phyloP scores from a whole-genome alignment of 2,329 filamentous ascomycete genomes.

The Xylariales sp. region DNA sequence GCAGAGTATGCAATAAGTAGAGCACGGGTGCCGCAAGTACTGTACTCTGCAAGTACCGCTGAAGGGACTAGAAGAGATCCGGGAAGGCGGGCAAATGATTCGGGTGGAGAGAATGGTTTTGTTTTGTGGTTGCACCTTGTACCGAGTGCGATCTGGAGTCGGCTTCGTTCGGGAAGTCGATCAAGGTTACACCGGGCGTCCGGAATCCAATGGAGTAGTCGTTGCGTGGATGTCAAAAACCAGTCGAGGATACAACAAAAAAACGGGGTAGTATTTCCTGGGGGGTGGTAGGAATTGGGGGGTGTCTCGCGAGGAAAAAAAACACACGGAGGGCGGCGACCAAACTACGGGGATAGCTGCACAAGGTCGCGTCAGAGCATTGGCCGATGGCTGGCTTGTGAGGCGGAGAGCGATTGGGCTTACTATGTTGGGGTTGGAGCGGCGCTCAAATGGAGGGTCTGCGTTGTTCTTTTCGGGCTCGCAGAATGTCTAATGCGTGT shows the following conservation, averaged over 20 bases:
- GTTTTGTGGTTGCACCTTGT: too few relatives aligned
- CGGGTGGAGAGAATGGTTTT: too few relatives aligned
- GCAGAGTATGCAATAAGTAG: too few relatives aligned
- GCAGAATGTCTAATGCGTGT: slow-evolving; percentile 4
- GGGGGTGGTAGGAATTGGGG: too few relatives aligned
- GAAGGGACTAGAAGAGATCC: too few relatives aligned
- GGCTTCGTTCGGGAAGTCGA: slow-evolving; percentile 1
- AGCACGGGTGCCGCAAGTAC: too few relatives aligned
- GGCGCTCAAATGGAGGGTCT: slow-evolving; percentile 9
- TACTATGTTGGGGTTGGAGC: slow-evolving; percentile 10
- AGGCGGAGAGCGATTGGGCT: slow-evolving; percentile 7
- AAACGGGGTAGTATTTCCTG: too few relatives aligned
- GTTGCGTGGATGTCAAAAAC: not conserved
- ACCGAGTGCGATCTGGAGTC: not conserved
- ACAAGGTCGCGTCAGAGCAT: slow-evolving; percentile 6
- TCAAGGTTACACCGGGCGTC: slow-evolving; percentile 5
- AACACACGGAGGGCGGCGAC: too few relatives aligned
- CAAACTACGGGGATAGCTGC: slow-evolving; percentile 5
- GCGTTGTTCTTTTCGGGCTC: slow-evolving; percentile 8
- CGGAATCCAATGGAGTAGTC: slow-evolving; percentile 1
- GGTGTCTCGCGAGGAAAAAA: slow-evolving; percentile 1
- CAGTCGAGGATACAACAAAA: not conserved
- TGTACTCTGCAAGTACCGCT: too few relatives aligned
- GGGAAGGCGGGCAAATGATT: too few relatives aligned
- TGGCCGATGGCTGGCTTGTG: not conserved